phyloP scores from a whole-genome alignment of 2,329 filamentous ascomycete genomes.

The Lasiodiplodia sp. region DNA sequence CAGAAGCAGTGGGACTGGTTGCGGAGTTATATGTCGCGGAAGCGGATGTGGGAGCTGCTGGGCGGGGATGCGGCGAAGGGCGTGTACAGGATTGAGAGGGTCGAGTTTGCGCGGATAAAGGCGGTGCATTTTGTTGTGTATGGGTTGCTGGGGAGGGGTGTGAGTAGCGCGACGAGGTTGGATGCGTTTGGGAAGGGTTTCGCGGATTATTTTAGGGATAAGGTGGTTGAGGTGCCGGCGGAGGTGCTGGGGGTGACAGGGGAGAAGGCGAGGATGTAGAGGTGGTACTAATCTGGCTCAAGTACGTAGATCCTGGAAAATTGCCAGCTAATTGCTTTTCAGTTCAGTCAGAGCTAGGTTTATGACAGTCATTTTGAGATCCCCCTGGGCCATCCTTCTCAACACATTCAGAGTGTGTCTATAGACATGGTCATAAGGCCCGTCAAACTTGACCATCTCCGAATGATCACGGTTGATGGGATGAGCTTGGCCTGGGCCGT shows the following conservation, averaged over 20 bases:
- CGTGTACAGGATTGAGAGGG: constrained; percentile 53
- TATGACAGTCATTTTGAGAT: too few relatives aligned
- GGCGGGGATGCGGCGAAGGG: constrained; percentile 52
- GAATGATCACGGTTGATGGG: too few relatives aligned
- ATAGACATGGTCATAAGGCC: too few relatives aligned
- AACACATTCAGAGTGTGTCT: too few relatives aligned
- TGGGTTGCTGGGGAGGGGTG: constrained; percentile 54
- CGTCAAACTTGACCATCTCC: too few relatives aligned
- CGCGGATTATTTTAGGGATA: constrained; percentile 57
- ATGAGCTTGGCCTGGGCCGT: too few relatives aligned
- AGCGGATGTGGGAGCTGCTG: constrained; percentile 52
- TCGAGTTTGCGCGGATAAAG: constrained; percentile 55
- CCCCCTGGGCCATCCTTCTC: too few relatives aligned
- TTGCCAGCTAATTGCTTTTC: too few relatives aligned
- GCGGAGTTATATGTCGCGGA: constrained; percentile 40
- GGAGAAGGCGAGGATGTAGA: not conserved
- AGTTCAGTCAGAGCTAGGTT: too few relatives aligned
- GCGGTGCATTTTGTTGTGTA: constrained; percentile 60
- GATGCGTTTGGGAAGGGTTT: constrained; percentile 59
- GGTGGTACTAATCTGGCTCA: too few relatives aligned
- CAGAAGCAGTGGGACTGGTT: constrained; percentile 55
- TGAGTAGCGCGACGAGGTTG: constrained; percentile 53
- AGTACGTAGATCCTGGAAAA: too few relatives aligned
- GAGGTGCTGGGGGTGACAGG: constrained; percentile 35
- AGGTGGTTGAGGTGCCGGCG: constrained; percentile 51